phyloP scores from a whole-genome alignment of 1,139 yeast genomes.

The Pichia cactophila region DNA sequence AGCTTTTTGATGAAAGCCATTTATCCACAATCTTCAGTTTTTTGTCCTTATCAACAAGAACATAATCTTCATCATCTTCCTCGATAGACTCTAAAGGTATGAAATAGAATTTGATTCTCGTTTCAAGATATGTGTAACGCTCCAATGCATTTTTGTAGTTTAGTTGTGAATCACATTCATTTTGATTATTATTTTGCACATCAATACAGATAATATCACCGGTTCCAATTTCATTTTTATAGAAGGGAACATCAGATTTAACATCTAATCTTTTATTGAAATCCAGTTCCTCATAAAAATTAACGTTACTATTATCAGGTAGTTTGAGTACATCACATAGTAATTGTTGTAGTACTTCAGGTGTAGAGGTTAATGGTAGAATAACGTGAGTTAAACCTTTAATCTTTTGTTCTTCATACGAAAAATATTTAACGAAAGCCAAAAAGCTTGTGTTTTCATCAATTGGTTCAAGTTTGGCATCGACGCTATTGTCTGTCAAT shows the following conservation, averaged over 20 bases:
- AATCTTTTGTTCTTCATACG: slow-evolving; percentile 45
- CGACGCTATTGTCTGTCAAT: slow-evolving; percentile 7
- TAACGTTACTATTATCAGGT: slow-evolving; percentile 34
- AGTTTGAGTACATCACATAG: slow-evolving; percentile 43
- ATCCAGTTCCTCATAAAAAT: slow-evolving; percentile 64
- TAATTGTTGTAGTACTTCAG: slow-evolving; percentile 39
- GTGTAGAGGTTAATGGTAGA: slow-evolving; percentile 42
- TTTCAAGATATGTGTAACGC: slow-evolving; percentile 57
- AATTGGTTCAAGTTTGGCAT: slow-evolving; percentile 19
- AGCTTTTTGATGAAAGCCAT: slow-evolving; percentile 61
- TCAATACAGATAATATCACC: slow-evolving; percentile 65
- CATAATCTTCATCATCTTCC: slow-evolving; percentile 20
- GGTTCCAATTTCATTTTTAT: slow-evolving; percentile 57
- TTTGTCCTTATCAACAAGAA: slow-evolving; percentile 15
- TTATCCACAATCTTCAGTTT: slow-evolving; percentile 37
- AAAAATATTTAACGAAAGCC: slow-evolving; percentile 66
- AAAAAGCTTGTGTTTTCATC: slow-evolving; percentile 33
- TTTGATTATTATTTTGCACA: slow-evolving; percentile 35
- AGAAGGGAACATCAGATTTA: slow-evolving; percentile 41
- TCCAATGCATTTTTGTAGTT: slow-evolving; percentile 32
- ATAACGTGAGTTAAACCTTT: slow-evolving; percentile 59
- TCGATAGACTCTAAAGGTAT: slow-evolving; percentile 37
- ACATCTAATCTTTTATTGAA: slow-evolving; percentile 51
- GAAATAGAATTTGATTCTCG: slow-evolving; percentile 56
- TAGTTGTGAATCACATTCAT: slow-evolving; percentile 8